Evolutionary conservation across 768 basidiomycete species (phyloP), one percentile per base, ranked within the genome.

Genomic region (Tulasnella sp.): DNA sequence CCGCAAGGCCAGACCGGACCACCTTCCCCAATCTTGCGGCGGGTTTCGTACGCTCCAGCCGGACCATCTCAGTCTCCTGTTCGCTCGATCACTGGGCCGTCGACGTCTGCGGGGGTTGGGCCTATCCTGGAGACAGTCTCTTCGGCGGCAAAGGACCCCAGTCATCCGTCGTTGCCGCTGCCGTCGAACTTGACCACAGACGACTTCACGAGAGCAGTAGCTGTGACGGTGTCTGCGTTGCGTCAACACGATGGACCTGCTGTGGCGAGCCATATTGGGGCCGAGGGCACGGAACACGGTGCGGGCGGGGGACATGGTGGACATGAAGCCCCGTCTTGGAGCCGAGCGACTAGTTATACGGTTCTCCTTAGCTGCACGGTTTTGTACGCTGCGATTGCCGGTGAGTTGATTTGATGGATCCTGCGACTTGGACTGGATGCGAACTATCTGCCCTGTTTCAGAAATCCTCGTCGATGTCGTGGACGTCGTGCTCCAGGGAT

Each of bases 261-360:
- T 6, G 17, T 22, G 44, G 44, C 44, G 26, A n/a, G 44, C 36
- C 35, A 52, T 26, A 59, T 36, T 3, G 69, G 26, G 29, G 59
- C 3, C 5, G 44, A 37, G 22, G 68, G 39, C 19, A 22, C 40
- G 19, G 68, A 47, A 47, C 68, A 86, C 4, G 82, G 78, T 6
- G 88, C 83, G 5, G 85, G 79, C 39, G 80, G 75, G 1, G 87
- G 85, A 19, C 89, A 90, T 79, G 88, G 87, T 29, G 94, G 92
- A 0, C 97, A 99, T 76, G 96, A 98, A 76, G 96, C 89, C 3
- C 97, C 97, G 6, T 92, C 92, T 62, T 99, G 97, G 97, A 98
- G 94, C 77, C 84, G 97, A 67, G 85, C 84, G 5, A 90, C 89
- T 17, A 96, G 94, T 80, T 91, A 94, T 5, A 95, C 89, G 74